Conservation (phyloP, 805 yeast genomes). For the Saccharomycopsis lassenensis region DNA sequence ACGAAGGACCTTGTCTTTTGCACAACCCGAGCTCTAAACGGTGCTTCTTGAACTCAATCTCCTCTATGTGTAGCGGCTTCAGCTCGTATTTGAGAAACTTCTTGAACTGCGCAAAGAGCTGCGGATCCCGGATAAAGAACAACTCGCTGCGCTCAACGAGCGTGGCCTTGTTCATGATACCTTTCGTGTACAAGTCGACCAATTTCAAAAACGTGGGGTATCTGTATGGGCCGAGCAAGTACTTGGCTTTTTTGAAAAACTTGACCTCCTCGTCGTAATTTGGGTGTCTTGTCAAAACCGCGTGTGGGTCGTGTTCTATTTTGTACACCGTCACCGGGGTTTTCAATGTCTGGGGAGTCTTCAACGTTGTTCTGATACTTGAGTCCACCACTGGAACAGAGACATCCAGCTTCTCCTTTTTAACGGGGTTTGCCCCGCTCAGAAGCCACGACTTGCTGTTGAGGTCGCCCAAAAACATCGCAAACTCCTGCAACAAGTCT, state of each 20-base stretch:
- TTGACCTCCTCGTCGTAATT: too few species aligned
- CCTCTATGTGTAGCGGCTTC: constrained; percentile 75
- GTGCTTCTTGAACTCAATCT: constrained; percentile 76
- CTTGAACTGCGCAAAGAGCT: constrained; percentile 84
- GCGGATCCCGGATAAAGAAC: constrained; percentile 70
- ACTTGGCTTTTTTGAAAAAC: not conserved
- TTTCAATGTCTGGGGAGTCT: too few species aligned
- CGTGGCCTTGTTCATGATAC: constrained; percentile 71
- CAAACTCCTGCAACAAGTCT: constrained; percentile 85
- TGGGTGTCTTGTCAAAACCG: not conserved
- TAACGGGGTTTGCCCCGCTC: too few species aligned
- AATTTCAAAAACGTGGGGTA: constrained; percentile 87
- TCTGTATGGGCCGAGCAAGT: constrained; percentile 56
- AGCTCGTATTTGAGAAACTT: constrained; percentile 82
- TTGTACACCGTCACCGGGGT: too few species aligned
- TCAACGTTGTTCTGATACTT: too few species aligned
- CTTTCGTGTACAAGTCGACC: constrained; percentile 78
- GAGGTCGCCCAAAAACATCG: constrained; percentile 81
- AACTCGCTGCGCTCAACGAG: constrained; percentile 76
- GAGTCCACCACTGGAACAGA: too few species aligned
- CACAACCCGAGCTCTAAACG: constrained; percentile 82
- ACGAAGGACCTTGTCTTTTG: constrained; percentile 92
- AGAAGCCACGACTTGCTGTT: not conserved
- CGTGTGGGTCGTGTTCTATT: not conserved
- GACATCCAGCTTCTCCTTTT: too few species aligned